These are phyloP conservation scores for Cronartium quercuum DNA, from an alignment of 1,284 basidiomycete genomes.

Conservation along the genomic window DNA sequence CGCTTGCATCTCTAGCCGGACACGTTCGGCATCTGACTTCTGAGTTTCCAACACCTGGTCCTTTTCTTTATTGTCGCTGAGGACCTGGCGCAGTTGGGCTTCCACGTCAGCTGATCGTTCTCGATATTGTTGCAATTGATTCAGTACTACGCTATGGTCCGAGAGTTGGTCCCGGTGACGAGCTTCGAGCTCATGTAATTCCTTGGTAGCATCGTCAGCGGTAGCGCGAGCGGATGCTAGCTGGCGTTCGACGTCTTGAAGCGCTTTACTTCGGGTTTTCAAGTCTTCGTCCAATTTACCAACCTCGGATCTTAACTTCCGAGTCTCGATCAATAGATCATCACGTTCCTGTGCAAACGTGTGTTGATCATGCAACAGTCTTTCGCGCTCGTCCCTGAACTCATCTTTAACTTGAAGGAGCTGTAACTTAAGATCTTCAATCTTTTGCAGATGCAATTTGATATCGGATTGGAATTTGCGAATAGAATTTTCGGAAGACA, in stretches of 20 bases:
- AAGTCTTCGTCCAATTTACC: slow-evolving; percentile 22
- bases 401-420: slow-evolving; percentile 25
- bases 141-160: slow-evolving; percentile 35
- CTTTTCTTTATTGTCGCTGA: slow-evolving; percentile 50
- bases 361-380: slow-evolving; percentile 11
- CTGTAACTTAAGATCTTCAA: slow-evolving; percentile 30
- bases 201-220: slow-evolving; percentile 55
- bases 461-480: slow-evolving; percentile 26
- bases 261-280: slow-evolving; percentile 27
- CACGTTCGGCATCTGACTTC: slow-evolving; percentile 80
- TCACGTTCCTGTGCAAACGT: slow-evolving; percentile 21
- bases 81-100: neutral
- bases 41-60: slow-evolving; percentile 77
- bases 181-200: slow-evolving; percentile 54
- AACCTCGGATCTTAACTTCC: slow-evolving; percentile 17
- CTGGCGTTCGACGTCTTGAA: slow-evolving; percentile 39
- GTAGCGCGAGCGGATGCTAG: slow-evolving; percentile 23
- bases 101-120: slow-evolving; percentile 26
- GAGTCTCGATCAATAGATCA: slow-evolving; percentile 2
- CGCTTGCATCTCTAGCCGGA: slow-evolving; percentile 65
- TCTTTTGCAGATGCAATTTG: slow-evolving; percentile 16
- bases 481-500: slow-evolving; percentile 5
- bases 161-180: slow-evolving; percentile 36
- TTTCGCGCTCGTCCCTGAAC: slow-evolving; percentile 14
- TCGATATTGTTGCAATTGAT: slow-evolving; percentile 28